Conservation (phyloP, 2,329 filamentous ascomycete species). For the Epichloe glyceriae region DNA sequence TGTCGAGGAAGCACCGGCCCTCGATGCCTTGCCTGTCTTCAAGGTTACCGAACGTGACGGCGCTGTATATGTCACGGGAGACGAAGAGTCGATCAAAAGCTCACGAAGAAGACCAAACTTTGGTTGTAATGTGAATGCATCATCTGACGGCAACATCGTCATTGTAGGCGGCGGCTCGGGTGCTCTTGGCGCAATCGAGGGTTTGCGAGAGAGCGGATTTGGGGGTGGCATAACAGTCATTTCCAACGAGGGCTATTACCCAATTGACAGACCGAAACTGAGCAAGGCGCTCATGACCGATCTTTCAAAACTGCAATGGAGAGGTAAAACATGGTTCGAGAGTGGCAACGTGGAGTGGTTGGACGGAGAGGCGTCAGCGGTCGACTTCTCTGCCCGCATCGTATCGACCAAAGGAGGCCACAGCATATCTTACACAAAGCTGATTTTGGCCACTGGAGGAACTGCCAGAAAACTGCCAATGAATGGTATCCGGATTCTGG, state of each 20-base stretch:
- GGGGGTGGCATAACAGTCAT: slow-evolving; percentile 70
- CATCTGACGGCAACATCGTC: slow-evolving; percentile 48
- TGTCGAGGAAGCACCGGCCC: slow-evolving; percentile 85
- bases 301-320: slow-evolving; percentile 61
- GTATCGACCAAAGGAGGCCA: slow-evolving; percentile 65
- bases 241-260: slow-evolving; percentile 69
- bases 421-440: slow-evolving; percentile 67
- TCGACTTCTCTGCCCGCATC: slow-evolving; percentile 64
- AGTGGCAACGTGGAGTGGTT: slow-evolving; percentile 43
- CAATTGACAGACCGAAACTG: slow-evolving; percentile 88
- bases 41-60: slow-evolving; percentile 70
- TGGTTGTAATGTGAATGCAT: slow-evolving; percentile 42
- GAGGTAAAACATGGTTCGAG: slow-evolving; percentile 67
- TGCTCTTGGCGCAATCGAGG: slow-evolving; percentile 68
- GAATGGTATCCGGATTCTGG: slow-evolving; percentile 71
- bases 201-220: slow-evolving; percentile 70
- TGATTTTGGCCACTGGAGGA: slow-evolving; percentile 83
- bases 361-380: slow-evolving; percentile 50
- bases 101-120: slow-evolving; percentile 62
- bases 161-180: slow-evolving; percentile 82
- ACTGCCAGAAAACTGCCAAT: slow-evolving; percentile 63
- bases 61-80: slow-evolving; percentile 70
- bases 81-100: slow-evolving; percentile 64
- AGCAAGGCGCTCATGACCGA: slow-evolving; percentile 88
- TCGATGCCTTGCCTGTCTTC: slow-evolving; percentile 77